phyloP scores from a whole-genome alignment of 2,329 filamentous ascomycete genomes.

The Orbilia quercus region DNA sequence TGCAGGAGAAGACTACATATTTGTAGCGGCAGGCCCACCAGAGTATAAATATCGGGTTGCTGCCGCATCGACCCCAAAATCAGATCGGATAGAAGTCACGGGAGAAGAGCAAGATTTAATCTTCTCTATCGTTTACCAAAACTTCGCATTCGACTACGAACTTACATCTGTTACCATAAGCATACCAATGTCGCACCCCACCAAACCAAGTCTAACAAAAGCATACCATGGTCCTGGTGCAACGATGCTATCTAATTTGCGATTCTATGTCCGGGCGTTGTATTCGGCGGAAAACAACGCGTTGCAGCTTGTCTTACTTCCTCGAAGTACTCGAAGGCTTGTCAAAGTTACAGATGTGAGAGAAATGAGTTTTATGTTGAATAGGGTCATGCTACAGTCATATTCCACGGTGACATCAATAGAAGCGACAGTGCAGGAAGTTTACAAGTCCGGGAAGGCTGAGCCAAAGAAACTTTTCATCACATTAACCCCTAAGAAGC shows the following conservation, averaged over 20 bases:
- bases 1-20: slow-evolving; percentile 1
- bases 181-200: slow-evolving; percentile 35
- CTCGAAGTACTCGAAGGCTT: slow-evolving; percentile 32
- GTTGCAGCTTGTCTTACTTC: slow-evolving; percentile 49
- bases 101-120: slow-evolving; percentile 50
- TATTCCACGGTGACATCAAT: slow-evolving; percentile 18
- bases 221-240: slow-evolving; percentile 56
- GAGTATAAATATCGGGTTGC: slow-evolving; percentile 23
- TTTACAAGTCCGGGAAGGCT: slow-evolving; percentile 10
- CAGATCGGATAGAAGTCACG: slow-evolving; percentile 1
- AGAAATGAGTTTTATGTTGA: slow-evolving; percentile 53
- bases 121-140: slow-evolving; percentile 47
- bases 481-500: no score
- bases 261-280: slow-evolving; percentile 53
- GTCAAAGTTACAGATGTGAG: neutral
- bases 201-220: slow-evolving; percentile 28
- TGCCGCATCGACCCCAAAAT: slow-evolving; percentile 19
- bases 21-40: slow-evolving; percentile 4
- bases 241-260: slow-evolving; percentile 57
- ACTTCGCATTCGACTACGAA: slow-evolving; percentile 19
- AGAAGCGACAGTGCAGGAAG: slow-evolving; percentile 1
- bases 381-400: slow-evolving; percentile 23
- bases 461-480: slow-evolving; percentile 11
- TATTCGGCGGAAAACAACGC: slow-evolving; percentile 21
- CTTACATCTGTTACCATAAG: slow-evolving; percentile 33